Evolutionary conservation across 345 rosid species (phyloP).

Genomic region (Toxicodendron radicans): DNA sequence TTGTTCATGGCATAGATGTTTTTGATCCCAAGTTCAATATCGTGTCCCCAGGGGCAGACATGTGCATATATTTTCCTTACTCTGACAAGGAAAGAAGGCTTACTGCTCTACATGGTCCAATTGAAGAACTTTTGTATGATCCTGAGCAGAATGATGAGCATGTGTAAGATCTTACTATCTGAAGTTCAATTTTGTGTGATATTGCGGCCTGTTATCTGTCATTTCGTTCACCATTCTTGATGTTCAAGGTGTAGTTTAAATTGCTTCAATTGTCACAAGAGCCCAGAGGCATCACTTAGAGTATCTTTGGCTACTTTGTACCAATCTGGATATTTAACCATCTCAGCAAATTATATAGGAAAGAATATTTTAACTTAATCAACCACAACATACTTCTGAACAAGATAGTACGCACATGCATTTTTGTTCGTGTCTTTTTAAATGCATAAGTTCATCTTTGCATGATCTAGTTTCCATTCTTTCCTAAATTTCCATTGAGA

Average conservation of each 20-base stretch:
- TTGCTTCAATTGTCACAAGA: too few relatives aligned
- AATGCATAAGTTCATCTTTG: conserved; percentile 8
- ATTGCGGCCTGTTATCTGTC: background rate
- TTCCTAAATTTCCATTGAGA: background rate
- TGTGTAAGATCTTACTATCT: conserved; percentile 40
- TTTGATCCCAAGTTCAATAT: conserved; percentile 65
- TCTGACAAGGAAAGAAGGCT: conserved; percentile 51
- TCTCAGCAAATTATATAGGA: background rate
- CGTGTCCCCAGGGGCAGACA: conserved; percentile 69
- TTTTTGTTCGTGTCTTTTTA: background rate
- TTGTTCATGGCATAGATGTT: conserved; percentile 65
- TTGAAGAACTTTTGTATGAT: conserved; percentile 47
- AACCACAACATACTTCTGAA: background rate
- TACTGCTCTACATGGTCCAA: conserved; percentile 47
- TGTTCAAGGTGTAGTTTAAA: background rate
- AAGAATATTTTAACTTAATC: background rate
- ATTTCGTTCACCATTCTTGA: background rate
- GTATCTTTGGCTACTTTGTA: background rate
- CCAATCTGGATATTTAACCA: background rate
- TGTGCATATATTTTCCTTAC: conserved; percentile 61
- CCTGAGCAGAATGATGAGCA: conserved; percentile 52
- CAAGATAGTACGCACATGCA: background rate
- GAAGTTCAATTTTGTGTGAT: background rate
- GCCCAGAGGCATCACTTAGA: background rate
- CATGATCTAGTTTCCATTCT: background rate